These are phyloP conservation scores for Monosporascus sp. DNA, from an alignment of 2,329 filamentous ascomycete species.

Conservation along the genomic window DNA sequence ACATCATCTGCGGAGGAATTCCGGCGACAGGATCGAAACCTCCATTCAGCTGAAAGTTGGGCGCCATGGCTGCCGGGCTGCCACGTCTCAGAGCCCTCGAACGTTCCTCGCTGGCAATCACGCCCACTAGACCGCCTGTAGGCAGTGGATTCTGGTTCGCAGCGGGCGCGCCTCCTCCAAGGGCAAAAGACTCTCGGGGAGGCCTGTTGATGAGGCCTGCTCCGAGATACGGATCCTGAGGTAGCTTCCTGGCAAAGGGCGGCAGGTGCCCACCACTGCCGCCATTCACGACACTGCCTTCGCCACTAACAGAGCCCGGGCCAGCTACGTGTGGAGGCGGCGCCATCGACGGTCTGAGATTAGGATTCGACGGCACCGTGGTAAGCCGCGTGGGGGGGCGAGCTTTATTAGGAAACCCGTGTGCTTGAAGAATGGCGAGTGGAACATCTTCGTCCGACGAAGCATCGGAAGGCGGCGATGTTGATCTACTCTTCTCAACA, in stretches of 20 bases:
- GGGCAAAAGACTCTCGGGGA: conserved; percentile 68
- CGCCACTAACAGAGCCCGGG: conserved; percentile 53
- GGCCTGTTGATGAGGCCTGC: conserved; percentile 68
- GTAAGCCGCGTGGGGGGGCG: conserved; percentile 65
- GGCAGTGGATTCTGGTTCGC: conserved; percentile 41
- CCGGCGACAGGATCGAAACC: conserved; percentile 44
- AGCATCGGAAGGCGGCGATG: conserved; percentile 36
- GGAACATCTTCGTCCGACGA: conserved; percentile 85
- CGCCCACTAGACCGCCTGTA: conserved; percentile 76
- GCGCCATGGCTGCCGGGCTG: conserved; percentile 55
- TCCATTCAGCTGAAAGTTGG: conserved; percentile 25
- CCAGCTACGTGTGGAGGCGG: conserved; percentile 41
- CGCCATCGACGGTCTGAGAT: conserved; percentile 53
- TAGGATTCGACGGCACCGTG: conserved; percentile 64
- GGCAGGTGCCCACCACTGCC: conserved; percentile 53
- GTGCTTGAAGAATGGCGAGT: conserved; percentile 77
- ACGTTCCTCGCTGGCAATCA: conserved; percentile 81
- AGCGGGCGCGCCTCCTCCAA: conserved; percentile 52
- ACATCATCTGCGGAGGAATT: conserved; percentile 47
- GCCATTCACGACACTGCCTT: conserved; percentile 30
- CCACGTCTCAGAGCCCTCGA: conserved; percentile 72
- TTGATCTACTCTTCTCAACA: conserved; percentile 29
- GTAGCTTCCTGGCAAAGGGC: conserved; percentile 75
- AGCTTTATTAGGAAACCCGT: conserved; percentile 78
- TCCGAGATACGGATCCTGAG: conserved; percentile 79